Conservation (phyloP, 1,139 yeast species). For the Meyerozyma sp. region DNA sequence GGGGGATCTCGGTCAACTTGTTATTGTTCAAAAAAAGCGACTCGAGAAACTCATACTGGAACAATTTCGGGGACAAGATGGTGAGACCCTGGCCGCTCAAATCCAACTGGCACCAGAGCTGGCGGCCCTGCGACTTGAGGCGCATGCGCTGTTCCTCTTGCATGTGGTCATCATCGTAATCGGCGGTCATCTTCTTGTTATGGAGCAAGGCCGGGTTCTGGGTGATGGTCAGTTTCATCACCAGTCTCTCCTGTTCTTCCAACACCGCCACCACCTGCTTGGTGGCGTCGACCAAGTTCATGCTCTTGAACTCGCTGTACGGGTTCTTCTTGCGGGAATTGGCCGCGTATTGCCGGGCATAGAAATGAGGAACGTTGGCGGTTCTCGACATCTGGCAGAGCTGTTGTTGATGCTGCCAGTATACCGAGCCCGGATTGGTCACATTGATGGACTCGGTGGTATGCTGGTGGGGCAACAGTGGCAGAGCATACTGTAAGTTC, state of each 20-base stretch:
- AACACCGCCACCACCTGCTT: constrained; percentile 41
- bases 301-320: constrained; percentile 36
- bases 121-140: constrained; percentile 64
- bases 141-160: constrained; percentile 74
- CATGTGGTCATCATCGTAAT: constrained; percentile 66
- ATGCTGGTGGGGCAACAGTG: constrained; percentile 13
- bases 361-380: constrained; percentile 72
- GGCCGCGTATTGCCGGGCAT: constrained; percentile 90
- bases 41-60: constrained; percentile 80
- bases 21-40: constrained; percentile 86
- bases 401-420: constrained; percentile 88
- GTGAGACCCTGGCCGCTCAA: constrained; percentile 84
- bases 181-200: constrained; percentile 55
- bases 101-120: constrained; percentile 93
- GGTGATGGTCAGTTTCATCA: constrained; percentile 14
- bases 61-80: constrained; percentile 65
- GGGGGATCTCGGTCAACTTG: constrained; percentile 63
- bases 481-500: constrained; percentile 3
- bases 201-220: constrained; percentile 44
- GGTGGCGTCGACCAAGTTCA: constrained; percentile 53
- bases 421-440: constrained; percentile 47
- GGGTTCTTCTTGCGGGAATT: constrained; percentile 59
- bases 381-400: constrained; percentile 74
- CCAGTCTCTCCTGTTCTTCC: constrained; percentile 38
- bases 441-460: constrained; percentile 31